phyloP scores from a whole-genome alignment of 768 basidiomycete species.

The Termitomyces titanicus region DNA sequence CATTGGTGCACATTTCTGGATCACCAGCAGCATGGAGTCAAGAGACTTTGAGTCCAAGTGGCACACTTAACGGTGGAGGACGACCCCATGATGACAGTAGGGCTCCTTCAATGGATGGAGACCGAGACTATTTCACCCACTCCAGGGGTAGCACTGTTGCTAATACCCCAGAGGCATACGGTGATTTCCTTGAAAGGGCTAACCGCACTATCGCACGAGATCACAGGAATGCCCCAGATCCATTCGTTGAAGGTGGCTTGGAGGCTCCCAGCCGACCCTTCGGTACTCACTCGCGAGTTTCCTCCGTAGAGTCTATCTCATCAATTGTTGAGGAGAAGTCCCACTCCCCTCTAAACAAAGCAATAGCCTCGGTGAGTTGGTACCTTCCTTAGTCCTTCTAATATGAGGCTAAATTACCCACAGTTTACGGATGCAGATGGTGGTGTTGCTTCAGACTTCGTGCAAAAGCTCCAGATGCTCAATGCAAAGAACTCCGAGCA shows the following conservation, averaged over 20 bases:
- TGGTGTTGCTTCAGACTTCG: conserved; percentile 86
- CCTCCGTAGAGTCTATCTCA: conserved; percentile 88
- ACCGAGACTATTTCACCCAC: conserved; percentile 48
- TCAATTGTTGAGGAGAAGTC: conserved; percentile 90
- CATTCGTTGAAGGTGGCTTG: conserved; percentile 66
- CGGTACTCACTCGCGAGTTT: conserved; percentile 72
- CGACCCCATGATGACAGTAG: conserved; percentile 37
- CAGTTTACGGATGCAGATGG: conserved; percentile 95
- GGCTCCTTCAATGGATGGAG: conserved; percentile 47
- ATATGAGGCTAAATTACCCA: conserved; percentile 2
- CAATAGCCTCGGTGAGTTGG: conserved; percentile 72
- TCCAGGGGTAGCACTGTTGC: conserved; percentile 27
- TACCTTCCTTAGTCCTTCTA: neutral
- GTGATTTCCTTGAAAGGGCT: conserved; percentile 80
- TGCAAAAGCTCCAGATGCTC: conserved; percentile 75
- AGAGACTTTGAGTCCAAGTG: conserved; percentile 46
- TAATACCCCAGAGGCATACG: conserved; percentile 45
- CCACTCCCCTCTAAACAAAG: conserved; percentile 91
- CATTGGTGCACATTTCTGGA: conserved; percentile 35
- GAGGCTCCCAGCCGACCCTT: conserved; percentile 68
- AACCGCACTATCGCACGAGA: conserved; percentile 82
- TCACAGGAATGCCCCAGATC: conserved; percentile 76
- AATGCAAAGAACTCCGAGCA: conserved; percentile 86
- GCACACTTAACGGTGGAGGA: conserved; percentile 24
- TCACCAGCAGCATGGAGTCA: conserved; percentile 69